Percentiles rank a stretch among this genome's conserved stretches.
phyloP scores from a whole-genome alignment of 495 filamentous ascomycete species.

The Tuber magnatum region DNA sequence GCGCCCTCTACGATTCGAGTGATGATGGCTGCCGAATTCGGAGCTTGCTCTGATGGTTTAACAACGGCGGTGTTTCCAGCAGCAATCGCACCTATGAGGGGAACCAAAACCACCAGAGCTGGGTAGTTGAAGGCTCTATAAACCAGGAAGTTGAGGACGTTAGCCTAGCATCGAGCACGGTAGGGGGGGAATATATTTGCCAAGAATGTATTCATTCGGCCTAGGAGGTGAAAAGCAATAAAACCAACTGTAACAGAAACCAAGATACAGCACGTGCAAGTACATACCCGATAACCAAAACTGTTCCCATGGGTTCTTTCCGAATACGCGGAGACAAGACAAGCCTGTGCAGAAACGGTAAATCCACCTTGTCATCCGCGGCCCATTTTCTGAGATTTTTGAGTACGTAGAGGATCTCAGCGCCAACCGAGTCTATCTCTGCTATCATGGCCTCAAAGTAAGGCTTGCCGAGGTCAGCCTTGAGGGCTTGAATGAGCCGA shows the following conservation, averaged over 20 bases:
- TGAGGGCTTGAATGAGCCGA: slow-evolving; percentile 61
- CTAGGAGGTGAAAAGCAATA: background rate
- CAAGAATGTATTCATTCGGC: background rate
- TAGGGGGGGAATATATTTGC: background rate
- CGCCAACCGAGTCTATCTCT: slow-evolving; percentile 31
- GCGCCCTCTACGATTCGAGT: slow-evolving; percentile 56
- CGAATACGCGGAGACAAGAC: slow-evolving; percentile 62
- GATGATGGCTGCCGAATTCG: slow-evolving; percentile 66
- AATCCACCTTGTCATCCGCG: slow-evolving; percentile 68
- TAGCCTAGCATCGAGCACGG: background rate
- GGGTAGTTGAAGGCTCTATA: slow-evolving; percentile 81
- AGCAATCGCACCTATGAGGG: slow-evolving; percentile 80
- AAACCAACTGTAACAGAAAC: slow-evolving; percentile 2
- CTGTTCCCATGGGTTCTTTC: slow-evolving; percentile 81
- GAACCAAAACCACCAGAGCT: slow-evolving; percentile 68
- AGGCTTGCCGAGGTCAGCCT: slow-evolving; percentile 67
- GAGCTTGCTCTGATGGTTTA: slow-evolving; percentile 79
- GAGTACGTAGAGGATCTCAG: slow-evolving; percentile 62
- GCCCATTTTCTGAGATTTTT: slow-evolving; percentile 72
- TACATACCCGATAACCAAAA: slow-evolving; percentile 73
- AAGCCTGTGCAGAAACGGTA: slow-evolving; percentile 48
- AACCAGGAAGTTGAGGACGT: background rate
- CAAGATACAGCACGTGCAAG: background rate
- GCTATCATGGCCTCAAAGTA: slow-evolving; percentile 47
- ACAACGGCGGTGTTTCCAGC: slow-evolving; percentile 82